A percentile compares a stretch with the other conserved stretches of the same genome.
Evolutionary conservation across 495 filamentous ascomycete species (phyloP).

Genomic region (Penicillium turbatum): DNA sequence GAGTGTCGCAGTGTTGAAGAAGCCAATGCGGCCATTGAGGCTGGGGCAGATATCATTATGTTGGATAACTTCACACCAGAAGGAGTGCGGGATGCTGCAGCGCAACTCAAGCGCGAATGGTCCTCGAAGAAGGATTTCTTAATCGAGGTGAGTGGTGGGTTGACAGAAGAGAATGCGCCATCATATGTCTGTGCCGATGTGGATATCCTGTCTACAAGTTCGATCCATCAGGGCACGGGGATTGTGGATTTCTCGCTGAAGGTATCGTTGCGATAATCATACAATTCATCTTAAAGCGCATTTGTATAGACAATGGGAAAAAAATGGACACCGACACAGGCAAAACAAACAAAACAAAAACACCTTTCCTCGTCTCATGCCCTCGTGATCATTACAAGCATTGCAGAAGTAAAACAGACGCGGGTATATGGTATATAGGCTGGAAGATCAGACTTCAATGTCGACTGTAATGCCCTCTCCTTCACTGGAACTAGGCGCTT

Average conservation of each 20-base stretch:
- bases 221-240: slow-evolving; percentile 89
- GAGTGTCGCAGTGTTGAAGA: slow-evolving; percentile 84
- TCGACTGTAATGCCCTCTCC: slow-evolving; percentile 43
- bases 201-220: slow-evolving; percentile 91
- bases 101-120: slow-evolving; percentile 72
- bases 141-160: slow-evolving; percentile 86
- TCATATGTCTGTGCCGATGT: slow-evolving; percentile 81
- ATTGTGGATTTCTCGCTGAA: slow-evolving; percentile 97
- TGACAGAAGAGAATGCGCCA: slow-evolving; percentile 80
- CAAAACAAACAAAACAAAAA: slow-evolving; percentile 7
- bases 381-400: slow-evolving; percentile 21
- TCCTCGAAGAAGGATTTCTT: slow-evolving; percentile 60
- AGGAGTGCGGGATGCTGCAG: slow-evolving; percentile 66
- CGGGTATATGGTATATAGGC: slow-evolving; percentile 19
- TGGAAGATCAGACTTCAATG: slow-evolving; percentile 37
- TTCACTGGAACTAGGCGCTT: slow-evolving; percentile 42
- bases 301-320: slow-evolving; percentile 16
- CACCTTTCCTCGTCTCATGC: slow-evolving; percentile 14
- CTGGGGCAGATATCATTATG: slow-evolving; percentile 95
- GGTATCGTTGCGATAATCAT: slow-evolving; percentile 50
- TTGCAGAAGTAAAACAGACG: slow-evolving; percentile 6
- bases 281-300: slow-evolving; percentile 6
- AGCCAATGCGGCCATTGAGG: slow-evolving; percentile 83
- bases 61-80: slow-evolving; percentile 86
- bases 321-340: slow-evolving; percentile 1